phyloP scores from a whole-genome alignment of 257 asterid species.

The Penstemon newberryi region DNA sequence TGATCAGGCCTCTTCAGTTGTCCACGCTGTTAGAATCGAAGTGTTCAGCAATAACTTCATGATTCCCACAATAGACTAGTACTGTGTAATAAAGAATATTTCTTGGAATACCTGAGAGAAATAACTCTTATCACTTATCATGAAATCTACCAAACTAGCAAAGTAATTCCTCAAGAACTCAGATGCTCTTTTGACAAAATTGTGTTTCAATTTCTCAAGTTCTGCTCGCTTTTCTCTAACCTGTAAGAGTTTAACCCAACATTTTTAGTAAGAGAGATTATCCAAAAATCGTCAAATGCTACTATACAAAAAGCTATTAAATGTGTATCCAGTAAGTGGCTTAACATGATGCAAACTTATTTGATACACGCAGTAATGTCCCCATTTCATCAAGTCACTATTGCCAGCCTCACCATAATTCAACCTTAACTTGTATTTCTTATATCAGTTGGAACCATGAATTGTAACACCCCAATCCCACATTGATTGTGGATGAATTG shows the following conservation, averaged over 20 bases:
- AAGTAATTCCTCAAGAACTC: conserved; percentile 87
- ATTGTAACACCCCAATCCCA: no score
- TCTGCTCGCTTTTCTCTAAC: conserved; percentile 88
- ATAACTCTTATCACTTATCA: conserved; percentile 90
- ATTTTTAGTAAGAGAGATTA: conserved; percentile 25
- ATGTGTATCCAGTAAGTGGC: conserved; percentile 24
- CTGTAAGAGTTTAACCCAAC: conserved; percentile 45
- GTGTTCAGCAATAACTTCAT: conserved; percentile 17
- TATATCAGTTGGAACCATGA: not conserved
- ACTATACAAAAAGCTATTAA: not conserved
- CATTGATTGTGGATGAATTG: no score
- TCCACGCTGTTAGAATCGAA: conserved; percentile 69
- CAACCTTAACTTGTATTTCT: not conserved
- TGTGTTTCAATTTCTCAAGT: conserved; percentile 68
- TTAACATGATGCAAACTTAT: conserved; percentile 46
- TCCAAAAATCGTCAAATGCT: conserved; percentile 17
- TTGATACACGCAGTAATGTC: not conserved
- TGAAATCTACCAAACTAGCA: conserved; percentile 94
- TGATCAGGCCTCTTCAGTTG: conserved; percentile 98
- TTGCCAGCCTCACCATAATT: not conserved
- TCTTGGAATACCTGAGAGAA: conserved; percentile 82
- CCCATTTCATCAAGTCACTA: not conserved
- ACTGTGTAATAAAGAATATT: conserved; percentile 23
- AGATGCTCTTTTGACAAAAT: conserved; percentile 86
- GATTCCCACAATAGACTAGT: conserved; percentile 17